A percentile compares a stretch with the other conserved stretches of the same genome.
Conservation (phyloP, 2,329 filamentous ascomycete species). For the Zasmidium citrigriseum region DNA sequence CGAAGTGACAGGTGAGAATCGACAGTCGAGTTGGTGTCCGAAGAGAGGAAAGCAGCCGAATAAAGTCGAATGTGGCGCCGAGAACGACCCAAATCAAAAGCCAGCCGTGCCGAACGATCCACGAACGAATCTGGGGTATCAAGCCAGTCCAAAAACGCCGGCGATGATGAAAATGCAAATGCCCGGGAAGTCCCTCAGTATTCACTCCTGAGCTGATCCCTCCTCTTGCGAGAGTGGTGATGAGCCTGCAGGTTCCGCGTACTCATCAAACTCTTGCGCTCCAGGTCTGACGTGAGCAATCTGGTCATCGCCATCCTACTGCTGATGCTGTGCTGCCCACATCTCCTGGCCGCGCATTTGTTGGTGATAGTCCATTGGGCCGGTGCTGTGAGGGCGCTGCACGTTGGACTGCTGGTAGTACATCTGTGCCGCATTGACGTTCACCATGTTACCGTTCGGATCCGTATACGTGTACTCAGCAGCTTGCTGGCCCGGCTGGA, state of each 20-base stretch:
- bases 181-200: too few species aligned
- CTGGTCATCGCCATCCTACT: slow-evolving; percentile 11
- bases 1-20: slow-evolving; percentile 9
- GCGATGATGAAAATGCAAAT: slow-evolving; percentile 23
- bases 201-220: too few species aligned
- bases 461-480: slow-evolving; percentile 87
- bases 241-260: too few species aligned
- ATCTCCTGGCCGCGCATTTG: slow-evolving; percentile 60
- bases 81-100: slow-evolving; percentile 14
- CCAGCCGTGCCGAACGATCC: slow-evolving; percentile 21
- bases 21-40: slow-evolving; percentile 14
- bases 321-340: slow-evolving; percentile 52
- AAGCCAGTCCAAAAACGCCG: slow-evolving; percentile 27
- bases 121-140: slow-evolving; percentile 27
- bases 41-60: slow-evolving; percentile 13
- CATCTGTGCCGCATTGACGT: slow-evolving; percentile 66
- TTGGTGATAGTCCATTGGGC: slow-evolving; percentile 61
- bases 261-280: not conserved
- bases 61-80: slow-evolving; percentile 13
- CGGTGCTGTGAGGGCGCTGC: slow-evolving; percentile 71
- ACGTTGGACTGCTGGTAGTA: slow-evolving; percentile 72
- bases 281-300: slow-evolving; percentile 3
- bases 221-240: not conserved
- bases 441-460: slow-evolving; percentile 50
- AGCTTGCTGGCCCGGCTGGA: slow-evolving; percentile 67